Evolutionary conservation across 2,329 filamentous ascomycete genomes (phyloP), one percentile per base, ranked within the genome.

Genomic region (Triangularia setosa): DNA sequence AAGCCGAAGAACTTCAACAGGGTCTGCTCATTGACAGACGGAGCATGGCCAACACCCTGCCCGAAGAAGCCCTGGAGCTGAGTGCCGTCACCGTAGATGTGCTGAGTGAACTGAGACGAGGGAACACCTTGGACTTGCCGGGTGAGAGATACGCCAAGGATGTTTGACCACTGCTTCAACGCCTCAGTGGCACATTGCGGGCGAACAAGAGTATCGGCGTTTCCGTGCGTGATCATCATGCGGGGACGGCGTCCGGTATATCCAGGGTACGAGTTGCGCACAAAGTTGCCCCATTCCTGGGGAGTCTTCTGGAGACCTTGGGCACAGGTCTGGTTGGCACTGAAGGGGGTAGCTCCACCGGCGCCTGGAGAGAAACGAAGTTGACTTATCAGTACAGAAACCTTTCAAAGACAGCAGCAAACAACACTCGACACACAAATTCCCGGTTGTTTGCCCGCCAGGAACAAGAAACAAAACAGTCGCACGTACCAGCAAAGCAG

Each of bases 81-180:
- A 1, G 69, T 70, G 9, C 75, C 75, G 61, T 76, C 73, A 4
- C 74, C 74, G 58, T 71, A 75, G 21, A 73, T 60, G 55, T 70
- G 66, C 61, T 74, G 68, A 1, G 73, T 75, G 56, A 73, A 75
- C 9, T 66, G 67, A 1, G 66, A 65, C 27, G 69, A 68, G n/a
- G 72, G 73, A 11, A 70, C 69, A 7, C 71, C 72, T 1, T 69
- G 70, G 25, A 70, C 66, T 3, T 73, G 72, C 18, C 64, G 68
- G 4, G 62, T 33, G 4, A 72, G 62, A 12, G 67, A 33, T 3
- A 76, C 67, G 1, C 65, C 70, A 5, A 72, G 66, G 1, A 75
- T 63, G 8, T 72, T 70, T 23, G 70, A 71, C 74, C 74, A 76
- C 68, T 75, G 73, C 68, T 74, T 73, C 25, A 75, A 65, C 9